Evolutionary conservation across 2,329 filamentous ascomycete species (phyloP), one percentile per base, ranked within the genome.

Genomic region (Colletotrichum limetticola): DNA sequence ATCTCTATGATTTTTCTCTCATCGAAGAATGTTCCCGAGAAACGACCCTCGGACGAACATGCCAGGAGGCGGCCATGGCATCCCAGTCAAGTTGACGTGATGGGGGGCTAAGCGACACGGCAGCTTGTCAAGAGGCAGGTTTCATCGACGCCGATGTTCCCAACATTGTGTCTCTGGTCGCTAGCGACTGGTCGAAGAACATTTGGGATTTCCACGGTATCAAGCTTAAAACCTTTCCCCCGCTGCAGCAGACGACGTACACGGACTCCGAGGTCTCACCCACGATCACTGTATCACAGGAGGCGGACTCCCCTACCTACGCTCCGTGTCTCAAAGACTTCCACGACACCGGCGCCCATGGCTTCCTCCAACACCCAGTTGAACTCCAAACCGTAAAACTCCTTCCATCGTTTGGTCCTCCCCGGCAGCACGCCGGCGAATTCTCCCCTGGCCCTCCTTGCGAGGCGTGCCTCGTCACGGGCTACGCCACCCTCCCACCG

Each of bases 251-350:
- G 35, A 57, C n/a, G 8, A 28, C 26, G 28, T 32, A 56, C 6
- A 35, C 66, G 26, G 49, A 35, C n/a, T 49, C 32, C n/a, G 22
- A n/a, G 35, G 66, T 58, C 35, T 56, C 35, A 35, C 30, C 73
- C 80, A 81, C 69, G 32, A 35, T 35, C 32, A 35, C 37, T 42
- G 37, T 42, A 35, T 74, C 80, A 81, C 69, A 87, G 68, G 63
- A 82, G 81, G 75, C 90, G 86, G 71, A 94, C 87, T 12, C 90
- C 93, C 72, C 88, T 86, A 1, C 93, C 93, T n/a, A 95, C 92
- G 77, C 90, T 93, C 16, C 91, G 87, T 14, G 93, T 95, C 78
- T 94, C 90, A 80, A 95, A 95, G 16, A 94, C 83, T 81, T 95
- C 93, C 4, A 95, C 87, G 19, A 92, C 78, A 1, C 93, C 93